Base-by-base conservation (phyloP, 2,329 filamentous ascomycete genomes). In the Colletotrichum camelliae region DNA sequence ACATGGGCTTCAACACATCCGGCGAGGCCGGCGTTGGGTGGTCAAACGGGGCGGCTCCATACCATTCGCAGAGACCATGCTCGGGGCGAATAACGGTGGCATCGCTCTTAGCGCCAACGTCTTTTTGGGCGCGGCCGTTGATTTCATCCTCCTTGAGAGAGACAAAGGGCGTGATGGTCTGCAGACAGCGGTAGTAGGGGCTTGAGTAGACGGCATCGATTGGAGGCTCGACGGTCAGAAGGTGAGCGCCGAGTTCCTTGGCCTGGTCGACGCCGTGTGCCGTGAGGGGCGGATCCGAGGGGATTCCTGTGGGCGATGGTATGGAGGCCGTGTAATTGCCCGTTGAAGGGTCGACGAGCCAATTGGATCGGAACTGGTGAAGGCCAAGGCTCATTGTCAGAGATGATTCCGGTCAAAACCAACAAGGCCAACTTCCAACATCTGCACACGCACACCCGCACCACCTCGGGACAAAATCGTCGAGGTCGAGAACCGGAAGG, bases 181-280 rank as follows among this genome's bases (percentile, higher is more conserved):
- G 94, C 57, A 98, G 87, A 82, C 96, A 98, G 78, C 96, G 92
- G 84, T 97, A 98, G 85, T 95, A 98, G 0, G 95, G 94, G 76
- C 93, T 96, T 37, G 92, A 94, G 86, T 98, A 98, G 79, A 98
- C 90, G 62, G 89, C 89, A 69, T 95, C 93, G 75, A 96, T 90
- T 2, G 93, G 91, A 39, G 94, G 94, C 21, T 92, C 85, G 60
- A 94, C 82, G 1, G 86, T 87, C 74, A 88, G 82, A 64, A 98
- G 88, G 81, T 94, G 90, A 9, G 84, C 86, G 4, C 89, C 96
- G 62, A 98, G 90, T 85, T 98, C 93, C 76, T 91, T 89, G 27
- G 96, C 92, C 87, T 99, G 97, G 67, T 92, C 89, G 55, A 97
- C 94, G 74, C 97, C 97, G 82, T 98, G 93, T 27, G 94, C 92